Percentiles rank a stretch among this genome's conserved stretches.
Conservation (phyloP, 2,329 filamentous ascomycete species). For the Emmonsiellopsis sp. region DNA sequence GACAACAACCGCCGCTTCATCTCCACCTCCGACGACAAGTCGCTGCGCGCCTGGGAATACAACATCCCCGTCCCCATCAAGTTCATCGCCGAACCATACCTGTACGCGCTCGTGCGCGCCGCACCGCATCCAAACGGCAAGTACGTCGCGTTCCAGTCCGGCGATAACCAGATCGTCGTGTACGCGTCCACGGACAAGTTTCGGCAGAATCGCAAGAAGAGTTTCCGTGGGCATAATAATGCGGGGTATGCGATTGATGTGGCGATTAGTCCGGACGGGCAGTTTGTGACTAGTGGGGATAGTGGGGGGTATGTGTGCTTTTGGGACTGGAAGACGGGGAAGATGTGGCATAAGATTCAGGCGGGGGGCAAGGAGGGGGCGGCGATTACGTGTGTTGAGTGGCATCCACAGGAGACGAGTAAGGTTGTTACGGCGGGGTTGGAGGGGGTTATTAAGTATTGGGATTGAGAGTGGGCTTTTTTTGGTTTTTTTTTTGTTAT, state of each 20-base stretch:
- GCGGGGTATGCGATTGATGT: conserved; percentile 89
- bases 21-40: conserved; percentile 96
- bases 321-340: conserved; percentile 99
- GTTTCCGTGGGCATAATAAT: conserved; percentile 90
- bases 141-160: conserved; percentile 86
- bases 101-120: conserved; percentile 90
- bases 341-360: conserved; percentile 95
- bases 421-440: conserved; percentile 87
- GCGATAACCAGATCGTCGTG: conserved; percentile 93
- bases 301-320: conserved; percentile 85
- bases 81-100: conserved; percentile 93
- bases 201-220: conserved; percentile 94
- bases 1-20: conserved; percentile 94
- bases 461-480: conserved; percentile 56
- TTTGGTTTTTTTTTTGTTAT: neutral
- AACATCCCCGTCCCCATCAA: conserved; percentile 98
- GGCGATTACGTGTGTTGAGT: conserved; percentile 77
- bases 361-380: conserved; percentile 60
- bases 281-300: conserved; percentile 82
- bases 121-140: conserved; percentile 81
- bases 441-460: conserved; percentile 82
- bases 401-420: conserved; percentile 96
- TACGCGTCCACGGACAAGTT: conserved; percentile 94
- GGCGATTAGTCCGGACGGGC: conserved; percentile 79
- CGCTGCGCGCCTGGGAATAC: conserved; percentile 94